Evolutionary conservation across 2,329 filamentous ascomycete genomes (phyloP), one percentile per base, ranked within the genome.

Genomic region (Macrophomina tecta): DNA sequence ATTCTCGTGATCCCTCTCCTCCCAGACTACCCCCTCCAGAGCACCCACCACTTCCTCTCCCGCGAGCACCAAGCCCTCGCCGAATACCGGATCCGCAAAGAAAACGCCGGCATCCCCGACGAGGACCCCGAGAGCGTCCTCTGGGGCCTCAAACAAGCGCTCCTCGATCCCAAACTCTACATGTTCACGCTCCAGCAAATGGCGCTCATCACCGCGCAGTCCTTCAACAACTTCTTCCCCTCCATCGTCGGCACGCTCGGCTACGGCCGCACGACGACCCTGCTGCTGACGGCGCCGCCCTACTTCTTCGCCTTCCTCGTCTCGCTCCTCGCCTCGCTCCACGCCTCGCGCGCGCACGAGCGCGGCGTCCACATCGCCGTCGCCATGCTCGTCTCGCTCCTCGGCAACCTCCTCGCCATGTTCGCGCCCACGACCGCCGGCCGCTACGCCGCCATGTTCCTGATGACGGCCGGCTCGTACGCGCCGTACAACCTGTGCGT

Each of bases 171-270:
- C 6, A 55, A 56, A 7, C 32, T 65, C 7, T 56, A 55, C 38
- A 32, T 55, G n/a, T 56, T 65, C 63, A 56, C 51, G 0, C 8
- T 65, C 68, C 18, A 45, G 8, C 38, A 52, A n/a, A 64, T 67
- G 40, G 28, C 73, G 65, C 69, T 60, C 69, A 38, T 71, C 72
- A 49, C 67, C 65, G n/a, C 67, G 69, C 28, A 73, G 70, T 71
- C 58, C 62, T 28, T 71, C 72, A 51, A 58, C 72, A 74, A 76
- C 53, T 79, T 78, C 72, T 69, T 79, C 30, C 77, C 77, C 1
- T 74, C 72, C 0, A 73, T 80, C 12, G 76, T 79, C 40, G 72
- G 73, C 18, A 78, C 78, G 0, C 73, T 80, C 5, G 76, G 78
- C 9, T 80, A 76, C 71, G 73, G 71, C 61, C 71, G 68, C 1